Conservation (phyloP, 31 red algal genomes). For the Bonnemaisonia californica region DNA sequence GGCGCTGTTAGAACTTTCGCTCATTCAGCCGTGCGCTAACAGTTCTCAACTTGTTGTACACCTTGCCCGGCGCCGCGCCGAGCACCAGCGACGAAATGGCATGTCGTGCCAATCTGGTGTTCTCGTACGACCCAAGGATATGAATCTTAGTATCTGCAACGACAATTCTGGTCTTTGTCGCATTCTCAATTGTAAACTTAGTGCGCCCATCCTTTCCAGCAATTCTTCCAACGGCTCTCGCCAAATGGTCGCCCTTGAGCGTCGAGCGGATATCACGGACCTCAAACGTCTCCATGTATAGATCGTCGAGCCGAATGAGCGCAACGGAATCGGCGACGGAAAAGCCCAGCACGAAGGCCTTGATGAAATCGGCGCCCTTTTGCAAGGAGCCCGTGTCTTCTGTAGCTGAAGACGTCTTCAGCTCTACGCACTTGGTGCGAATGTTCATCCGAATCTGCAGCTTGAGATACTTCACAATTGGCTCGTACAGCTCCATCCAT, state of each 20-base stretch:
- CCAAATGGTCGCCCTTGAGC: conserved; percentile 89
- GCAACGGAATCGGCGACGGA: conserved; percentile 85
- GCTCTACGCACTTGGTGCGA: conserved; percentile 64
- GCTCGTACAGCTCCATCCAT: conserved; percentile 92
- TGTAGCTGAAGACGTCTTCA: conserved; percentile 65
- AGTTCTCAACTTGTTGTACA: conserved; percentile 85
- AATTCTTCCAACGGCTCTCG: conserved; percentile 90
- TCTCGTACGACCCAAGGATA: conserved; percentile 87
- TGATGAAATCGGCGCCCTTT: conserved; percentile 92
- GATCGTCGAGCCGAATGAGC: conserved; percentile 89
- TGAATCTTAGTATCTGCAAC: conserved; percentile 93
- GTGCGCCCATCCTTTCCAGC: conserved; percentile 90
- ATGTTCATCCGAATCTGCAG: conserved; percentile 96
- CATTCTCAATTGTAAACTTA: conserved; percentile 96
- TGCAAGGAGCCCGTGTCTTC: conserved; percentile 81
- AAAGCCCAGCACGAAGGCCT: conserved; percentile 93
- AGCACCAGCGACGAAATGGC: conserved; percentile 85
- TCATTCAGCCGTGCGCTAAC: conserved; percentile 85
- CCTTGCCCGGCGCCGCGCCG: conserved; percentile 92
- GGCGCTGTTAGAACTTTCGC: conserved; percentile 44
- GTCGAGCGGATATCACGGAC: conserved; percentile 75
- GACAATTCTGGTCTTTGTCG: conserved; percentile 90
- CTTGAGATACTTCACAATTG: conserved; percentile 85
- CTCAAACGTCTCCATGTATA: conserved; percentile 92
- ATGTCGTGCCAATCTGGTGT: conserved; percentile 87